A percentile compares a stretch with the other conserved stretches of the same genome.
These are phyloP conservation scores for Rosa multiflora DNA, from an alignment of 306 rosid species.

Conservation along the genomic window DNA sequence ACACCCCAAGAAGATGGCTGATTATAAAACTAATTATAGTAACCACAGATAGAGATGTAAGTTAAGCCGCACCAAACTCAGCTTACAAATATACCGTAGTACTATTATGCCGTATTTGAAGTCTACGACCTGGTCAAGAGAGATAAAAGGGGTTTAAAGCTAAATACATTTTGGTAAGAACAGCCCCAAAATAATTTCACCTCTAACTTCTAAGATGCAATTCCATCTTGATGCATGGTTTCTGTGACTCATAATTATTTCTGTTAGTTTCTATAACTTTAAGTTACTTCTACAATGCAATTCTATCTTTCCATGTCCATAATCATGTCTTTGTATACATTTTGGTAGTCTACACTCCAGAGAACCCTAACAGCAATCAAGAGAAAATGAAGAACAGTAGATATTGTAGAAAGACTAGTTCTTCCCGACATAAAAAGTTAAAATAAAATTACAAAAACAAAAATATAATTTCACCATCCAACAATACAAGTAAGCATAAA, in stretches of 20 bases:
- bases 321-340: neutral
- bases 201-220: neutral
- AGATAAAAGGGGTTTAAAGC: neutral
- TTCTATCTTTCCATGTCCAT: conserved; percentile 6
- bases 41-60: neutral
- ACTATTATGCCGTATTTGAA: neutral
- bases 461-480: neutral
- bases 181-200: neutral
- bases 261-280: neutral
- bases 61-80: neutral
- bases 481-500: neutral
- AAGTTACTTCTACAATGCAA: neutral
- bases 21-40: neutral
- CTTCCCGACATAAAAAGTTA: neutral
- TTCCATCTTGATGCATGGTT: neutral
- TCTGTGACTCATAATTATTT: neutral
- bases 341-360: neutral
- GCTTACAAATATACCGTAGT: neutral
- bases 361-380: neutral
- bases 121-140: neutral
- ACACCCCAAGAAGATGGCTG: neutral
- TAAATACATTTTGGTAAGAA: neutral
- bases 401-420: neutral
- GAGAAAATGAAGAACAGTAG: neutral
- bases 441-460: neutral